Base-by-base conservation (phyloP, 2,329 filamentous ascomycete genomes). In the Xylaria sp. region DNA sequence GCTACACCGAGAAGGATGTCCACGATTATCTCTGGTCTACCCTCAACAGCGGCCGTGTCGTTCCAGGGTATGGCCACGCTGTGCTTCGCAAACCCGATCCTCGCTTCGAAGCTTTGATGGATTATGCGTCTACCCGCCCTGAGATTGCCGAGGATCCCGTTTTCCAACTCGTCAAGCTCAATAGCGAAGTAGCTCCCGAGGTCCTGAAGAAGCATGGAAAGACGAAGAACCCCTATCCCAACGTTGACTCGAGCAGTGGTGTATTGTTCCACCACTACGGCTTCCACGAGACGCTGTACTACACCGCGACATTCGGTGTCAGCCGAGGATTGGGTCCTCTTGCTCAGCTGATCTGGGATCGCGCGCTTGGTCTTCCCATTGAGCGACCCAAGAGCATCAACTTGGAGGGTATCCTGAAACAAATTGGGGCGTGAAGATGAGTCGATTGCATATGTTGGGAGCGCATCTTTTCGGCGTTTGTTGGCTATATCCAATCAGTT, bases 331-430 rank as follows among this genome's bases (percentile, higher is more conserved):
- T 99, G 18, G 96, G 96, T 8, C 96, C 96, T 25, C 86, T 99
- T 58, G 94, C 94, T 52, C 96, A 99, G 82, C 87, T 99, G 73
- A 92, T 99, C 80, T 98, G 96, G 96, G 95, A 98, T 81, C 89
- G 96, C 59, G 94, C 94, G 18, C 83, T 99, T 72, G 96, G 96
- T 63, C 85, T 98, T 79, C 96, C 96, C 12, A 99, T 99, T 78
- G 96, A 99, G 89, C 88, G 95, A 71, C 96, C 96, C 59, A 99
- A 99, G 92, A 97, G 93, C 82, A 97, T 98, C 80, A 96, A 97
- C 83, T 85, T 99, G 65, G 87, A 93, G 81, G 95, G 95, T 12
- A 84, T 99, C 74, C 84, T 97, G 74, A 91, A 94, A 81, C 80
- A 88, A 78, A 88, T 86, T 41, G 86, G 88, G 52, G 74, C 59